Evolutionary conservation across 805 yeast genomes (phyloP).

Genomic region (Saturnispora sekii): DNA sequence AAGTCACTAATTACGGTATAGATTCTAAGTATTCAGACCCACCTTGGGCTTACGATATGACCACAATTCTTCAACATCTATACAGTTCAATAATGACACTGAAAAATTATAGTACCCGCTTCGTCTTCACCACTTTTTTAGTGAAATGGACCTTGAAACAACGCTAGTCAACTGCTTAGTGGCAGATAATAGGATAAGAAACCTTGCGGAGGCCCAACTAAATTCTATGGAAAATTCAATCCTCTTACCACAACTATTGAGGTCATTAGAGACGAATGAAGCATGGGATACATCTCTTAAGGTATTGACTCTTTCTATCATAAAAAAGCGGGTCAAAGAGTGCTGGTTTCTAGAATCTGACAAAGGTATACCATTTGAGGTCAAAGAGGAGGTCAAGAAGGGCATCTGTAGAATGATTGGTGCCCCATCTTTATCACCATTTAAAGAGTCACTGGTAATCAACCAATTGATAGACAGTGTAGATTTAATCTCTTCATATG

Average conservation of each 20-base stretch:
- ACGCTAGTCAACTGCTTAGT: background rate
- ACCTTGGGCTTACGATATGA: too few species aligned
- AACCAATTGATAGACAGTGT: conserved; percentile 52
- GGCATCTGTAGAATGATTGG: too few species aligned
- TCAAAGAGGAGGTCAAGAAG: too few species aligned
- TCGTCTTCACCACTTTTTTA: too few species aligned
- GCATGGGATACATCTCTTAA: conserved; percentile 39
- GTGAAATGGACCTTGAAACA: too few species aligned
- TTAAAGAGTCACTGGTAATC: conserved; percentile 30
- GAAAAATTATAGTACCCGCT: too few species aligned
- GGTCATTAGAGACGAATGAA: conserved; percentile 31
- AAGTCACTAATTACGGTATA: too few species aligned
- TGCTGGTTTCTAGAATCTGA: conserved; percentile 40
- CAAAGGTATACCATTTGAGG: too few species aligned
- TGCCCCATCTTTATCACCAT: conserved; percentile 14
- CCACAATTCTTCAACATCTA: too few species aligned
- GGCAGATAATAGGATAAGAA: background rate
- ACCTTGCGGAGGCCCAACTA: background rate
- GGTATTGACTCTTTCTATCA: conserved; percentile 70
- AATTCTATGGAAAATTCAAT: background rate
- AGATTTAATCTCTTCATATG: conserved; percentile 19
- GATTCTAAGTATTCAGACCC: too few species aligned
- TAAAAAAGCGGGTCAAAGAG: conserved; percentile 62
- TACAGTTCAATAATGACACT: too few species aligned
- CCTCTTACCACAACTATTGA: conserved; percentile 1